A percentile compares a stretch with the other conserved stretches of the same genome.
These are phyloP conservation scores for Nyssa sinensis DNA, from an alignment of 148 eudicot species.

Conservation along the genomic window DNA sequence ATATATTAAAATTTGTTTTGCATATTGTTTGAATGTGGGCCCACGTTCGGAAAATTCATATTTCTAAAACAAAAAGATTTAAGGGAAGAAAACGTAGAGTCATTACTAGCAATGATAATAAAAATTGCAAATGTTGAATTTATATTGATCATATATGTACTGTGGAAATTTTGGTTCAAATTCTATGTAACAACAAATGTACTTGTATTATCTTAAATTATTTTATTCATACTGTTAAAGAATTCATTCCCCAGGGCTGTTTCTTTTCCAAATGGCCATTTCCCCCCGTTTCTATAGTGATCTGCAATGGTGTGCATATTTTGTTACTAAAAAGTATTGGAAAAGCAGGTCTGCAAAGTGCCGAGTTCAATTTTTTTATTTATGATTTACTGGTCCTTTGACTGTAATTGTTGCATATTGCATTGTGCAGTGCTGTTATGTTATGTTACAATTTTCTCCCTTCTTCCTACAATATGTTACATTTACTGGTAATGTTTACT, in stretches of 20 bases:
- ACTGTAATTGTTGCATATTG: neutral
- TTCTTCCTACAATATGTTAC: no score
- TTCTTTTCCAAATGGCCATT: no score
- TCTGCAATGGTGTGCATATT: neutral
- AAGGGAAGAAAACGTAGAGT: neutral
- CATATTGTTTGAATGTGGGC: neutral
- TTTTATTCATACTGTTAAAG: no score
- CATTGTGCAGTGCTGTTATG: no score
- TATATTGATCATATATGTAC: neutral
- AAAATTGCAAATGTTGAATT: neutral
- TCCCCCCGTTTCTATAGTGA: no score
- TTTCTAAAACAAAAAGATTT: neutral
- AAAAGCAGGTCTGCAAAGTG: neutral
- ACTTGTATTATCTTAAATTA: neutral
- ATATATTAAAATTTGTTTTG: neutral
- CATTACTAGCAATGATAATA: neutral
- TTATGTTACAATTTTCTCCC: no score
- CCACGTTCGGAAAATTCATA: neutral
- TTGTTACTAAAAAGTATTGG: neutral
- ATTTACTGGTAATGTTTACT: neutral
- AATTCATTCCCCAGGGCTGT: no score
- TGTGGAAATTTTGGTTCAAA: neutral
- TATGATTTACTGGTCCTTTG: neutral
- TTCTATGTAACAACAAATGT: neutral
- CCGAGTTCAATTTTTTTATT: neutral